Evolutionary conservation across 1,284 basidiomycete genomes (phyloP).

Genomic region (Naganishia sp.): DNA sequence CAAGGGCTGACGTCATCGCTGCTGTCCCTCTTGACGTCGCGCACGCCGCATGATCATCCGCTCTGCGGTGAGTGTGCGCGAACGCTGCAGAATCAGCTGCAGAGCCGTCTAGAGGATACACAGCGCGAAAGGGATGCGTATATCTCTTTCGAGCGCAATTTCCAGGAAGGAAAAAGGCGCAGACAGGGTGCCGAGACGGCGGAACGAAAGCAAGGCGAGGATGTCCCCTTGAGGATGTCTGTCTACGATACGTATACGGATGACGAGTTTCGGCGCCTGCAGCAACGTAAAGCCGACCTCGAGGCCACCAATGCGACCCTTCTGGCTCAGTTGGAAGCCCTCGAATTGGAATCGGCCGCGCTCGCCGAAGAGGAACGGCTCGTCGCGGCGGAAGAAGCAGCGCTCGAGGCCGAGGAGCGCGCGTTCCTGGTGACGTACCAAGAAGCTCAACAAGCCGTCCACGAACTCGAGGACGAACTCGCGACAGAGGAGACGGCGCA

Average conservation of each 20-base stretch:
- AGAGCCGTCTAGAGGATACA: conserved; percentile 81
- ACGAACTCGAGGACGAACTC: conserved; percentile 31
- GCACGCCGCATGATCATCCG: conserved; percentile 88
- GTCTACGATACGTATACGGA: conserved; percentile 41
- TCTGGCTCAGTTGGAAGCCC: conserved; percentile 70
- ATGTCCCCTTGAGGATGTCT: conserved; percentile 39
- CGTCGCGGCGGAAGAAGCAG: conserved; percentile 73
- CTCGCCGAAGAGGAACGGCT: conserved; percentile 71
- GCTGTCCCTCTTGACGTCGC: conserved; percentile 74
- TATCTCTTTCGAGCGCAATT: conserved; percentile 79
- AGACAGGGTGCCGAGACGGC: conserved; percentile 60
- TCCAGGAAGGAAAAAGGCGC: conserved; percentile 53
- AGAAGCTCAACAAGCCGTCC: conserved; percentile 51
- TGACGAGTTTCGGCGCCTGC: conserved; percentile 60
- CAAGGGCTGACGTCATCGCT: conserved; percentile 56
- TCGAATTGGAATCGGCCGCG: conserved; percentile 71
- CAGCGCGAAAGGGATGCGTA: conserved; percentile 91
- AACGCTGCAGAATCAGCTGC: conserved; percentile 72
- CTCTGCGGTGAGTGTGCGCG: conserved; percentile 93
- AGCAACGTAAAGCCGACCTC: conserved; percentile 66
- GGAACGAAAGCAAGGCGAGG: conserved; percentile 55
- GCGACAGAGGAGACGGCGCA: conserved; percentile 46
- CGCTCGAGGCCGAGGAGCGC: conserved; percentile 71
- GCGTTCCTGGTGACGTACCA: conserved; percentile 57
- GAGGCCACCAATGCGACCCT: conserved; percentile 54